These are phyloP conservation scores for Gaeumannomyces sp. DNA, from an alignment of 2,329 filamentous ascomycete species.

Conservation along the genomic window DNA sequence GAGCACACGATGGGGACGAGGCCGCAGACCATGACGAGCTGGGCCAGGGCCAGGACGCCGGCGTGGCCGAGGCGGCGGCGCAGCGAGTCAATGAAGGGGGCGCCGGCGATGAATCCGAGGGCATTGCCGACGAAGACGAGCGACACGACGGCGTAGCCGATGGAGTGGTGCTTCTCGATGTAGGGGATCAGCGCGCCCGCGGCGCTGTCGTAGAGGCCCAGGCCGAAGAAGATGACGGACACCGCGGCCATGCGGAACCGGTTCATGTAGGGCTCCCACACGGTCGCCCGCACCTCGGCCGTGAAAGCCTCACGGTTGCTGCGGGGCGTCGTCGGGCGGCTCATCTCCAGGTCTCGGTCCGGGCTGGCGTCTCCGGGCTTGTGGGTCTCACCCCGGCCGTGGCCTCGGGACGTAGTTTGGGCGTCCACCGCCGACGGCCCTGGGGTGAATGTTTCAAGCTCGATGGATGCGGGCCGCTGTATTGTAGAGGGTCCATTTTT, in stretches of 20 bases:
- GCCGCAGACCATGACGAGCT: conserved; percentile 49
- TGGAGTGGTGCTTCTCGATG: conserved; percentile 66
- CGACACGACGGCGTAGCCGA: conserved; percentile 73
- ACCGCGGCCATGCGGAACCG: conserved; percentile 59
- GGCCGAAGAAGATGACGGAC: conserved; percentile 60
- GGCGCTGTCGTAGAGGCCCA: conserved; percentile 69
- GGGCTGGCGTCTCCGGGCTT: conserved; percentile 9
- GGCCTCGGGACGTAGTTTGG: neutral
- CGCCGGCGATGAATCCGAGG: conserved; percentile 67
- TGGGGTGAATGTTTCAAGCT: conserved; percentile 19
- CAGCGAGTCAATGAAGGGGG: conserved; percentile 60
- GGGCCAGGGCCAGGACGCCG: conserved; percentile 53
- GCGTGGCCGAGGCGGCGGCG: conserved; percentile 59
- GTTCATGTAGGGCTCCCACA: conserved; percentile 60
- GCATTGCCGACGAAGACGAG: conserved; percentile 77
- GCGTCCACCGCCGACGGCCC: neutral
- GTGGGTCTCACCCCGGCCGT: conserved; percentile 5
- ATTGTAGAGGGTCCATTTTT: conserved; percentile 34
- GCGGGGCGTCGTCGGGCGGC: conserved; percentile 38
- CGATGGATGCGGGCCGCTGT: conserved; percentile 24
- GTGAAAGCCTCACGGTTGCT: conserved; percentile 24
- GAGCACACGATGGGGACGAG: conserved; percentile 60
- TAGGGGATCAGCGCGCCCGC: conserved; percentile 76
- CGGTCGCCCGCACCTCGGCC: conserved; percentile 46
- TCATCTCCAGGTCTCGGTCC: conserved; percentile 43